Percentiles rank a stretch among this genome's conserved stretches.
Conservation (phyloP, 805 yeast genomes). For the Kodamaea hsintzibuensis region DNA sequence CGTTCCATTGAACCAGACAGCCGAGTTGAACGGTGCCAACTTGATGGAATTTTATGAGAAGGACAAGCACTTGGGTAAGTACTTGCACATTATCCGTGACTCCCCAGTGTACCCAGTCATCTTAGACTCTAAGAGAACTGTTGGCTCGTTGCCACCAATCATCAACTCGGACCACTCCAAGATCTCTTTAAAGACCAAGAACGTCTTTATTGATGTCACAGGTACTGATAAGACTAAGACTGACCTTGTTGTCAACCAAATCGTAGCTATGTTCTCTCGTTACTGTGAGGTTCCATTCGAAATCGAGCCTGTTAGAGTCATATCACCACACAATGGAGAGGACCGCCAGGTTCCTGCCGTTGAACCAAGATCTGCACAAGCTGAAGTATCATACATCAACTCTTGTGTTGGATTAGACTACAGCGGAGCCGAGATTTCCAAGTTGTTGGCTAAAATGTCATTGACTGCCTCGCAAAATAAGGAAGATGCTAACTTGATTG, state of each 20-base stretch:
- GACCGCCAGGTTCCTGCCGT: constrained; percentile 77
- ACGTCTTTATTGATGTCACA: constrained; percentile 90
- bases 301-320: constrained; percentile 85
- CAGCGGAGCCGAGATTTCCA: constrained; percentile 63
- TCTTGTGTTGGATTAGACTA: constrained; percentile 86
- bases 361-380: constrained; percentile 63
- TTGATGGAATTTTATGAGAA: constrained; percentile 87
- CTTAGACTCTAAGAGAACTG: constrained; percentile 70
- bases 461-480: constrained; percentile 59
- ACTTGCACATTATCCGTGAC: constrained; percentile 81
- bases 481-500: constrained; percentile 49
- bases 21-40: constrained; percentile 69
- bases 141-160: constrained; percentile 94
- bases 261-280: constrained; percentile 94
- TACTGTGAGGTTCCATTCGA: constrained; percentile 81
- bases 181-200: constrained; percentile 78
- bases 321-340: constrained; percentile 77
- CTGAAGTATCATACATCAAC: constrained; percentile 83
- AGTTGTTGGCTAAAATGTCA: constrained; percentile 78
- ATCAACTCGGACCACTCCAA: constrained; percentile 92
- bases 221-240: constrained; percentile 95
- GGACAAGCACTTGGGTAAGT: constrained; percentile 88
- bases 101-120: constrained; percentile 91
- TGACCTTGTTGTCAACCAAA: constrained; percentile 86
- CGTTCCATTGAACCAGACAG: constrained; percentile 70